Percentiles rank a stretch among this genome's conserved stretches.
These are phyloP conservation scores for Mortierella sp. DNA, from an alignment of 371 early-diverging fungal species.

Conservation along the genomic window DNA sequence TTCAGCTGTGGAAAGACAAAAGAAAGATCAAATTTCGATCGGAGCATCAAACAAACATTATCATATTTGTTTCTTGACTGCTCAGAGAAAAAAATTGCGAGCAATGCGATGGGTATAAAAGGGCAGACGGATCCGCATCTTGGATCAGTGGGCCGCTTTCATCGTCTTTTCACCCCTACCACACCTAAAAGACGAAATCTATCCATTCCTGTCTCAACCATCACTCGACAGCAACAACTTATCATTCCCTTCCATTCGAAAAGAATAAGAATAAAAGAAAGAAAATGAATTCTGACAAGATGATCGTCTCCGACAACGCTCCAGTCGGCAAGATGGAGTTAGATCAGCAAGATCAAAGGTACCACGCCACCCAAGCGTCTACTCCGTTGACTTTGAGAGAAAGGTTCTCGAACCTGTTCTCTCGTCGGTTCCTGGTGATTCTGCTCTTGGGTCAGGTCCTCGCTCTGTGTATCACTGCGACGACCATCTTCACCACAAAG, in stretches of 20 bases:
- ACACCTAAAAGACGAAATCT: slow-evolving; percentile 46
- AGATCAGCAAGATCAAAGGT: slow-evolving; percentile 5
- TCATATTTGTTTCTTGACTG: too few relatives aligned
- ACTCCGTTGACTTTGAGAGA: slow-evolving; percentile 9
- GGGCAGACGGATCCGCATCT: slow-evolving; percentile 8
- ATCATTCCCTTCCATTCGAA: background rate
- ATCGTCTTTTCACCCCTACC: slow-evolving; percentile 53
- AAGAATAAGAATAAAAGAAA: slow-evolving; percentile 3
- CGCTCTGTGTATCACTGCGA: slow-evolving; percentile 79
- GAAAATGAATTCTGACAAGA: slow-evolving; percentile 4
- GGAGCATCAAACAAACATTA: background rate
- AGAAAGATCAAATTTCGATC: too few relatives aligned
- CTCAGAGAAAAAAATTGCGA: background rate
- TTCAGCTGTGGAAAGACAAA: too few relatives aligned
- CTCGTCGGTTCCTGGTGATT: slow-evolving; percentile 47
- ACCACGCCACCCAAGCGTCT: background rate
- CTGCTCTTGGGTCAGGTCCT: slow-evolving; percentile 70
- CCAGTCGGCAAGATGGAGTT: slow-evolving; percentile 16
- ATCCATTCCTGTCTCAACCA: slow-evolving; percentile 1
- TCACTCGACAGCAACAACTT: background rate
- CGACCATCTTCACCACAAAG: slow-evolving; percentile 68
- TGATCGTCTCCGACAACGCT: background rate
- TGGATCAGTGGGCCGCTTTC: slow-evolving; percentile 50
- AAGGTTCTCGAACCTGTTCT: slow-evolving; percentile 1
- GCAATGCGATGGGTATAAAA: slow-evolving; percentile 21